Conservation (phyloP, 768 basidiomycete species). For the Pleurotus cornucopiae region DNA sequence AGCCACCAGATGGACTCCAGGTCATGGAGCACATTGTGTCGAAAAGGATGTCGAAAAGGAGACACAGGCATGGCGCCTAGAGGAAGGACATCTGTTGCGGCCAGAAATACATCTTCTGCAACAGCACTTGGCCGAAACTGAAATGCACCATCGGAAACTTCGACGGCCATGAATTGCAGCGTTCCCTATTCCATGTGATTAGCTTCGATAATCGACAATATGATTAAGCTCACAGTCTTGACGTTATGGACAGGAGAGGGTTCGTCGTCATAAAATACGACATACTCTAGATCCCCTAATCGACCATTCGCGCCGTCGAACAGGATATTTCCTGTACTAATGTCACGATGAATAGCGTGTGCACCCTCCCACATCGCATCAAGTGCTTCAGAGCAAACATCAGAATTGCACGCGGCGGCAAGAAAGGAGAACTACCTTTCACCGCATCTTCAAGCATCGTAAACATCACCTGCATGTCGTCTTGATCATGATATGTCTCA, state of each 20-base stretch:
- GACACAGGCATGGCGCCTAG: too few species aligned
- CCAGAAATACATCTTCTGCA: background rate
- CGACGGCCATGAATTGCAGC: constrained; percentile 11
- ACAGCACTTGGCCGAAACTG: background rate
- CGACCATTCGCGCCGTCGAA: constrained; percentile 3
- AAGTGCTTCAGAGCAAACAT: constrained; percentile 4
- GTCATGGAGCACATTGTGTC: constrained; percentile 11
- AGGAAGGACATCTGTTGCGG: background rate
- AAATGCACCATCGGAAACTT: background rate
- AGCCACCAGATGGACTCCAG: constrained; percentile 15
- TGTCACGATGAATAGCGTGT: constrained; percentile 14
- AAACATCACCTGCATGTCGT: background rate
- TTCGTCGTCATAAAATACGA: background rate
- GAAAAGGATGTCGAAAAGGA: constrained; percentile 5
- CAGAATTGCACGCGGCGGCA: background rate
- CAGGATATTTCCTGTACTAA: constrained; percentile 14
- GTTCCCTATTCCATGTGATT: constrained; percentile 7
- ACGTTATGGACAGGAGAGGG: background rate
- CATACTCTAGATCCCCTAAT: constrained; percentile 12
- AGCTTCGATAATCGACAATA: background rate
- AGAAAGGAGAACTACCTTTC: constrained; percentile 4
- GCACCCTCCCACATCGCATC: background rate
- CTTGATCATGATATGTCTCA: background rate
- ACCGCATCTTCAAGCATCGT: background rate
- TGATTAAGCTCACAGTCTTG: constrained; percentile 3